Base-by-base conservation (phyloP, 345 rosid species). In the Eucalyptus caleyi region DNA sequence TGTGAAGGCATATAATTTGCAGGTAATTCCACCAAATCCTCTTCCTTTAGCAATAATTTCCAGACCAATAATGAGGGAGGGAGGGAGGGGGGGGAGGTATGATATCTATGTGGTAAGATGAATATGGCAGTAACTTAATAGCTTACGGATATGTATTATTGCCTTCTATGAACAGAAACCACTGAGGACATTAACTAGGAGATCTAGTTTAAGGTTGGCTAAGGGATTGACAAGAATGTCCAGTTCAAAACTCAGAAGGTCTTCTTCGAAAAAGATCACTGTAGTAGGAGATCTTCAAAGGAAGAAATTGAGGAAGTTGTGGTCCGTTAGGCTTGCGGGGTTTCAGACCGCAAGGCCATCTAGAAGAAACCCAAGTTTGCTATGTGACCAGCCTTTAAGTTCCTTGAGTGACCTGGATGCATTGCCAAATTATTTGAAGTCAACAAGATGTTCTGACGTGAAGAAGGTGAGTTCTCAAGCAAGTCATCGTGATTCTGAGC, bases 181-280 rank as follows among this genome's bases (percentile, higher is more conserved):
- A 59, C 50, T 90, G 51, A 90, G 90, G 91, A 67, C 89, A 80
- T 92, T 93, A 89, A 90, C 90, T 26, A 93, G 88, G 90, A 88
- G 90, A 77, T 49, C 91, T 23, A 93, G 93, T 90, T 89, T 91
- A 77, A 93, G 91, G 93, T 91, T 92, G 34, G 67, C 86, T 67
- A 94, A 89, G 93, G 93, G 92, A 88, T 44, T 94, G 77, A 88
- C 93, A 49, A 94, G 94, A 89, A 87, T 93, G 89, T 89, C 95
- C 56, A 95, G 97, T 87, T 88, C 91, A 89, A 95, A 91, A 89
- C 80, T 89, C 88, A 93, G 94, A 90, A 95, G 94, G 91, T 90
- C 93, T 65, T 91, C 88, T 89, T 88, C 90, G 90, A 95, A 94
- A 89, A 95, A 89, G 88, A 51, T 87, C 32, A 91, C 92, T 60